Percentiles rank a stretch among this genome's conserved stretches.
Evolutionary conservation across 257 asterid genomes (phyloP).

Genomic region (Salvia rosmarinus): DNA sequence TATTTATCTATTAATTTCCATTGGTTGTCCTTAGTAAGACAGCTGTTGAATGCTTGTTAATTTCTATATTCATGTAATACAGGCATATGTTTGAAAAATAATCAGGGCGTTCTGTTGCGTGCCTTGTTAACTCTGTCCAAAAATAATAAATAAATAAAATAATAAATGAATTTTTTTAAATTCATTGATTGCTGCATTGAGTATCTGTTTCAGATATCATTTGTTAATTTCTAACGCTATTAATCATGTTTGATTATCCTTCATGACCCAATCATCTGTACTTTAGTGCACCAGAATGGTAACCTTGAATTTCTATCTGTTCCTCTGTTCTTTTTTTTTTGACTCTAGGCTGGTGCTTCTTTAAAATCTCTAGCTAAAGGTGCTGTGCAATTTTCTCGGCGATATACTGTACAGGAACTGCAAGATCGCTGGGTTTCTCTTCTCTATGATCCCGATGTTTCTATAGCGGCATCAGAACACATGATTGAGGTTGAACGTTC

Average conservation of each 20-base stretch:
- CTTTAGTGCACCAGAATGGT: neutral
- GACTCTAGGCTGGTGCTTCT: conserved; percentile 78
- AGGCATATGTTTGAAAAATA: neutral
- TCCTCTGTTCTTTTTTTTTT: conserved; percentile 1
- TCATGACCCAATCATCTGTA: neutral
- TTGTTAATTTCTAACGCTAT: conserved; percentile 18
- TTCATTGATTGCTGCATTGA: neutral
- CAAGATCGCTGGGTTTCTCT: conserved; percentile 81
- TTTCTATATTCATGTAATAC: neutral
- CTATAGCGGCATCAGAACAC: conserved; percentile 55
- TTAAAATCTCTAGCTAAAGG: conserved; percentile 90
- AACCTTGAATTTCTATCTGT: conserved; percentile 11
- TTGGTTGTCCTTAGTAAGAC: neutral
- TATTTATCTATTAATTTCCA: conserved; percentile 21
- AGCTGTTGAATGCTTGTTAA: neutral
- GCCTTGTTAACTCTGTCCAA: neutral
- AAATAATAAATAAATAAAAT: neutral
- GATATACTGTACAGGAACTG: conserved; percentile 63
- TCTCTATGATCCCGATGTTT: conserved; percentile 72
- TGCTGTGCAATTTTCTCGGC: conserved; percentile 73
- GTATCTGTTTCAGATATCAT: neutral
- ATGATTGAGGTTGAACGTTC: conserved; percentile 57
- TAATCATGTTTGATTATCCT: conserved; percentile 1
- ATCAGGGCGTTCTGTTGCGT: neutral
- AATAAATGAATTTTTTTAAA: neutral